Evolutionary conservation across 2,329 filamentous ascomycete species (phyloP).

Genomic region (Exophiala aquamarina): DNA sequence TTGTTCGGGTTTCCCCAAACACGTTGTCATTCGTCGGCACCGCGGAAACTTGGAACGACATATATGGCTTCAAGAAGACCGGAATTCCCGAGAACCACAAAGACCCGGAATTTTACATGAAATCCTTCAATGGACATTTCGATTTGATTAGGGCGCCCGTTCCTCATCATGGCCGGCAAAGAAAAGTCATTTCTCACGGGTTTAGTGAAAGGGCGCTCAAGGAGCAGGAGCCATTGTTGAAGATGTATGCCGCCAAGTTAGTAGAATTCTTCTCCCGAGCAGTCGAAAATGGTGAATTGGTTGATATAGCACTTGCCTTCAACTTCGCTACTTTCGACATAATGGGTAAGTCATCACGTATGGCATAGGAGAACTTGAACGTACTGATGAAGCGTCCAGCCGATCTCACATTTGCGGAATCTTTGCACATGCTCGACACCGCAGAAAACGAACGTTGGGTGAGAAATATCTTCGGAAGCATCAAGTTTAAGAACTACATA

Average conservation of each 20-base stretch:
- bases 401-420: constrained; percentile 28
- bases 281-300: background rate
- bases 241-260: constrained; percentile 33
- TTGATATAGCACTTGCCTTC: constrained; percentile 26
- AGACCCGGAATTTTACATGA: constrained; percentile 36
- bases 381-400: too few species aligned
- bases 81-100: constrained; percentile 35
- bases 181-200: constrained; percentile 23
- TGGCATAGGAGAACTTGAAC: too few species aligned
- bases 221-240: constrained; percentile 35
- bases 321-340: constrained; percentile 31
- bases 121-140: constrained; percentile 8
- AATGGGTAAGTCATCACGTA: too few species aligned
- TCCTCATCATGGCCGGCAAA: constrained; percentile 23
- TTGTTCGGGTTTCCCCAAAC: constrained; percentile 40
- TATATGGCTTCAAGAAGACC: constrained; percentile 27
- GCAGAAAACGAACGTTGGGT: constrained; percentile 31
- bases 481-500: too few species aligned
- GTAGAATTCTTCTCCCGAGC: constrained; percentile 22
- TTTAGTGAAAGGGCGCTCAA: constrained; percentile 27
- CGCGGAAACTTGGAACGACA: constrained; percentile 32
- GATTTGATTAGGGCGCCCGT: constrained; percentile 20
- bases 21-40: constrained; percentile 36
- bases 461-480: constrained; percentile 11
- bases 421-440: constrained; percentile 22